Conservation (phyloP, 2,329 filamentous ascomycete genomes). For the Penicillium sp. region DNA sequence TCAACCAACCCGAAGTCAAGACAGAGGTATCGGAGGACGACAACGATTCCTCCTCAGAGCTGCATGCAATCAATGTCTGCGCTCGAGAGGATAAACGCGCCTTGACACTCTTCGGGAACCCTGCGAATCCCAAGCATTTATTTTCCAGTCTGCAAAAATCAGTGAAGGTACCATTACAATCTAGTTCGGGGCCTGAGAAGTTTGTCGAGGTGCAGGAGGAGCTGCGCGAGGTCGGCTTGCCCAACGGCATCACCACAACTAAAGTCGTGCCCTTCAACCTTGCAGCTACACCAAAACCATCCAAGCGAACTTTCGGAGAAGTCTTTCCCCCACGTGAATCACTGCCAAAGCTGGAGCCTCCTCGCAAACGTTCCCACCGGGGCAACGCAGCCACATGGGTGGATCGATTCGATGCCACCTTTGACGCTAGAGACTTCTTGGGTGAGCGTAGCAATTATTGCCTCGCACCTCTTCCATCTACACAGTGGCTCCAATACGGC, state of each 20-base stretch:
- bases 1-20: slow-evolving; percentile 37
- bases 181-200: slow-evolving; percentile 38
- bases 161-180: slow-evolving; percentile 34
- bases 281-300: slow-evolving; percentile 29
- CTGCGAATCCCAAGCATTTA: slow-evolving; percentile 72
- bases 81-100: slow-evolving; percentile 59
- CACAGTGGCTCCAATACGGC: slow-evolving; percentile 49
- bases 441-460: slow-evolving; percentile 45
- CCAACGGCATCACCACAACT: slow-evolving; percentile 72
- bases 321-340: slow-evolving; percentile 45
- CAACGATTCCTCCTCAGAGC: slow-evolving; percentile 33
- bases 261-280: slow-evolving; percentile 60
- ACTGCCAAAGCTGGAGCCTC: slow-evolving; percentile 43
- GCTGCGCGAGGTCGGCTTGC: slow-evolving; percentile 67
- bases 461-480: slow-evolving; percentile 41
- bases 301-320: slow-evolving; percentile 46
- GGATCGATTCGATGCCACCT: slow-evolving; percentile 43
- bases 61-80: slow-evolving; percentile 42
- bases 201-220: slow-evolving; percentile 48
- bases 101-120: slow-evolving; percentile 75
- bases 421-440: slow-evolving; percentile 35
- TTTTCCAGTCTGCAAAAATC: slow-evolving; percentile 79
- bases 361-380: slow-evolving; percentile 40
- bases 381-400: slow-evolving; percentile 40
- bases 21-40: slow-evolving; percentile 38